Percentiles rank a stretch among this genome's conserved stretches.
These are phyloP conservation scores for Amauroascus verrucosus DNA, from an alignment of 2,329 filamentous ascomycete genomes.

Conservation along the genomic window DNA sequence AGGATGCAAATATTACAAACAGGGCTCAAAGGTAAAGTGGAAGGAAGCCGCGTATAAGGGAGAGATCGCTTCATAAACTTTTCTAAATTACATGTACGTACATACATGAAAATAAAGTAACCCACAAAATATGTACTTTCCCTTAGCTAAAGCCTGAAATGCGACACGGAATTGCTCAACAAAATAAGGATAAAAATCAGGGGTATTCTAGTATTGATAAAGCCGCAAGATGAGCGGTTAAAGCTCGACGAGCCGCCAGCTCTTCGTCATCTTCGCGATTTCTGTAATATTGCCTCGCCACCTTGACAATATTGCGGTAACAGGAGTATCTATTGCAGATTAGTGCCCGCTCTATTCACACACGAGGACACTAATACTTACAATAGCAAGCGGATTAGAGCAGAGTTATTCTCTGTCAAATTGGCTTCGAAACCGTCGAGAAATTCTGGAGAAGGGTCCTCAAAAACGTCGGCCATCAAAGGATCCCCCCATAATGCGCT, in stretches of 20 bases:
- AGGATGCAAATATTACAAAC: too few relatives aligned
- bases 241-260: slow-evolving; percentile 28
- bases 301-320: slow-evolving; percentile 29
- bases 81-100: slow-evolving; percentile 1
- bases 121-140: background rate
- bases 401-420: slow-evolving; percentile 19
- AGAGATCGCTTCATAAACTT: background rate
- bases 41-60: too few relatives aligned
- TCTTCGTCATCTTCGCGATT: slow-evolving; percentile 28
- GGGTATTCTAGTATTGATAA: slow-evolving; percentile 21
- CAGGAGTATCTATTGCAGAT: slow-evolving; percentile 28
- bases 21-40: too few relatives aligned
- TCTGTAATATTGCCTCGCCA: slow-evolving; percentile 34
- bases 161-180: background rate
- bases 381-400: slow-evolving; percentile 28
- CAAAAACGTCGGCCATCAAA: slow-evolving; percentile 44
- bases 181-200: slow-evolving; percentile 8
- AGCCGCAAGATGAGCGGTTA: slow-evolving; percentile 26
- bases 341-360: background rate
- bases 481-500: slow-evolving; percentile 49
- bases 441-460: slow-evolving; percentile 27
- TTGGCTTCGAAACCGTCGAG: slow-evolving; percentile 29
- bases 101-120: background rate
- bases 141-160: background rate
- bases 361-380: slow-evolving; percentile 19